Base-by-base conservation (phyloP, 176 grass and related monocot species). In the Tillandsia leiboldiana region DNA sequence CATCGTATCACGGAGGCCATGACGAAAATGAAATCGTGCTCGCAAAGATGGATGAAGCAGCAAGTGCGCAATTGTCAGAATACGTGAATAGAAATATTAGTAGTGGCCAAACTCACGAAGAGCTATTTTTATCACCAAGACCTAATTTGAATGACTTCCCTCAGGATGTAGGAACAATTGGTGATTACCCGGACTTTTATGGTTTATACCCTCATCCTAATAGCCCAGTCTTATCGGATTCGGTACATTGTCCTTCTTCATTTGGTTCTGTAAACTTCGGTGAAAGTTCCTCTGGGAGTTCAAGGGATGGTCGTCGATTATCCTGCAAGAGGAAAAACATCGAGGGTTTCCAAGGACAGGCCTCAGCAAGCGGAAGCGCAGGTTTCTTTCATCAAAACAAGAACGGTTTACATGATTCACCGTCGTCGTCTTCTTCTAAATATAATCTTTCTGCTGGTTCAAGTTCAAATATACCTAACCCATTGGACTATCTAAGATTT, bases 321-420 rank as follows among this genome's bases (percentile, higher is more conserved):
- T 82, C 89, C 0, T 88, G 89, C 79, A 92, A 92, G 77, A 92
- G 89, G 73, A 92, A 92, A 85, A 88, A 80, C 51, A 80, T 85
- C 63, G 85, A 92, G 14, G 85, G 85, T 66, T 33, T 82, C 14
- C 69, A 74, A 69, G 85, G 85, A 23, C 82, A 83, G 50, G 75
- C 73, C 73, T 92, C 89, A 73, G 28, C 68, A 15, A 73, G 77
- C 75, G 74, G 53, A 63, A 86, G 80, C 70, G 74, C 80, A 49
- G 81, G 82, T 63, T 83, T 80, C 73, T n/a, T 64, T 53, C 63
- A 85, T 24, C 84, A 75, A 66, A 80, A 82, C 0, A 64, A 83
- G 51, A 83, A 62, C 64, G 64, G 65, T 29, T 83, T 88, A 26
- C 79, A 75, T 49, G 76, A 67, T 73, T 70, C 77, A 67, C 58